Percentiles rank a stretch among this genome's conserved stretches.
phyloP scores from a whole-genome alignment of 1,139 yeast genomes.

The Nakaseomyces glabratus region DNA sequence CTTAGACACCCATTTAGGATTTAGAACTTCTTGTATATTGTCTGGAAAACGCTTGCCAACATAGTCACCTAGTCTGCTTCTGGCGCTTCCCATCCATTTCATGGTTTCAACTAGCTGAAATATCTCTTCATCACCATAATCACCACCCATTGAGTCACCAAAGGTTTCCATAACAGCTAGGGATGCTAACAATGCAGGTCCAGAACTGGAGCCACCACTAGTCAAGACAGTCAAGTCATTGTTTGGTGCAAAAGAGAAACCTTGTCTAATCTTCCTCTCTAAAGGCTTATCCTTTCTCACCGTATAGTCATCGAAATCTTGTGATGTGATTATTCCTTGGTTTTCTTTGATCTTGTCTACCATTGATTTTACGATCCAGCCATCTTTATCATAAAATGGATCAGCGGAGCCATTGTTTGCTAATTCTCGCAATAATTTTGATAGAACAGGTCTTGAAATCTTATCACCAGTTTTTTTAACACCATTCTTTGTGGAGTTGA shows the following conservation, averaged over 20 bases:
- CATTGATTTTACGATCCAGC: conserved; percentile 57
- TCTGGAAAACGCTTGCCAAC: conserved; percentile 28
- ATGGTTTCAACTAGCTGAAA: conserved; percentile 74
- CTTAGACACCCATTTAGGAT: conserved; percentile 47
- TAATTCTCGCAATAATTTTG: conserved; percentile 55
- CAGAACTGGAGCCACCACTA: conserved; percentile 72
- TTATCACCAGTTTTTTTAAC: conserved; percentile 47
- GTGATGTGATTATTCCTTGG: conserved; percentile 53
- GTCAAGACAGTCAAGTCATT: conserved; percentile 51
- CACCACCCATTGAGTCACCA: conserved; percentile 35
- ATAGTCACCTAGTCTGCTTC: conserved; percentile 73
- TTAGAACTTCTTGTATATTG: conserved; percentile 33
- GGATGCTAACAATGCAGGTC: conserved; percentile 73
- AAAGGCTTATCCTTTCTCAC: conserved; percentile 52
- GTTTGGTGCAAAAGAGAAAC: conserved; percentile 28
- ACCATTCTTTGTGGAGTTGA: conserved; percentile 28
- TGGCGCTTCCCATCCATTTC: conserved; percentile 87
- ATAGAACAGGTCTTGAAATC: conserved; percentile 50
- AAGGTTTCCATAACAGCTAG: conserved; percentile 48
- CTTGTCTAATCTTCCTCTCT: conserved; percentile 28
- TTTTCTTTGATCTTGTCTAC: conserved; percentile 37
- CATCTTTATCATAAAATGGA: conserved; percentile 73
- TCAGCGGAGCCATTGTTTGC: conserved; percentile 70
- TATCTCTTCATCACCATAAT: conserved; percentile 40
- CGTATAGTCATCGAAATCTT: conserved; percentile 58